Evolutionary conservation across 768 basidiomycete species (phyloP).

Genomic region (Hygrophoropsis aurantiaca): DNA sequence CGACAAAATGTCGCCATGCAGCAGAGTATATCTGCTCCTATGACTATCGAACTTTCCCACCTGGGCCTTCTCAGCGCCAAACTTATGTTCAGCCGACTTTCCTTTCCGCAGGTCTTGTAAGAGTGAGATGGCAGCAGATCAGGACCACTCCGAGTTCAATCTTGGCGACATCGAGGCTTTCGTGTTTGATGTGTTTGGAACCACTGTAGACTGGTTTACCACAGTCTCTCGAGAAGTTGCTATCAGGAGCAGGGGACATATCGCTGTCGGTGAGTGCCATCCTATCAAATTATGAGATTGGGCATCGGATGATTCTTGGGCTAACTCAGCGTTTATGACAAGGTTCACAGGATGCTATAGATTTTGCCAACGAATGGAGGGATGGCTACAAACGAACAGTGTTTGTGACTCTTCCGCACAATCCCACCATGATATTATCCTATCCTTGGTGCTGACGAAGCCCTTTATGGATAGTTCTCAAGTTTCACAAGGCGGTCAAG

Average conservation of each 20-base stretch:
- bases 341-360: conserved; percentile 21
- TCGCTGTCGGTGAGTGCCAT: conserved; percentile 13
- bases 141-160: neutral
- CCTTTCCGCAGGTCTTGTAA: too few species aligned
- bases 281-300: neutral
- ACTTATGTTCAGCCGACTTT: too few species aligned
- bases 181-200: conserved; percentile 52
- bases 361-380: conserved; percentile 60
- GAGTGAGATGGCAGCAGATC: neutral
- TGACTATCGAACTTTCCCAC: too few species aligned
- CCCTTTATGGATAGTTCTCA: conserved; percentile 28
- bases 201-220: conserved; percentile 44
- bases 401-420: conserved; percentile 11
- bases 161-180: conserved; percentile 38
- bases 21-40: too few species aligned
- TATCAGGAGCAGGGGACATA: conserved; percentile 8
- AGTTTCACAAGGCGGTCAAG: conserved; percentile 46
- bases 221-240: conserved; percentile 19
- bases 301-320: neutral
- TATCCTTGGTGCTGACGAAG: neutral
- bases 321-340: neutral
- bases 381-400: conserved; percentile 38
- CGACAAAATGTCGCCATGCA: too few species aligned
- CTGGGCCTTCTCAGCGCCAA: too few species aligned
- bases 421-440: neutral